Evolutionary conservation across 129 eudicot genomes (phyloP), one percentile per base, ranked within the genome.

Genomic region (Smallanthus sonchifolius): DNA sequence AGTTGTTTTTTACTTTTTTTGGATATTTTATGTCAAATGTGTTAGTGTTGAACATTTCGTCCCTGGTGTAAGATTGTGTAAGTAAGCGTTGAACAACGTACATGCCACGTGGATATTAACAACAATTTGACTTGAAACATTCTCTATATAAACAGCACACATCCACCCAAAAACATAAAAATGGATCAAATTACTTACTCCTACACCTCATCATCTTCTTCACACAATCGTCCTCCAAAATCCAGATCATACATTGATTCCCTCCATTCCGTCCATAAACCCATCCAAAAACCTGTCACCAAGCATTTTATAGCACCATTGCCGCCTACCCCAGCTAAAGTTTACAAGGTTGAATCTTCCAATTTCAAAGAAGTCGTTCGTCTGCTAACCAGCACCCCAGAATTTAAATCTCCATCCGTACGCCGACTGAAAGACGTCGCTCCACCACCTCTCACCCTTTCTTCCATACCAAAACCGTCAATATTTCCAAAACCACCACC

Each of bases 281-380:
- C 74, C 34, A 71, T 62, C 49, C 76, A 66, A 16, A 85, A 83
- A 67, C 81, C 79, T 6, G 3, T 47, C 51, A 73, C 45, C 62
- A 90, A 90, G 72, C 82, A 83, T 10, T 91, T 84, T 11, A 90
- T 90, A 3, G 92, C 96, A 4, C 96, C 96, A 2, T 60, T 87
- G 13, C 88, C 91, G 0, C 89, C 89, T 32, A 83, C 84, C 7
- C 96, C 83, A 4, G 87, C 96, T 0, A 87, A 75, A 67, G 74
- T 92, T 20, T 92, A 92, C 86, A 86, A 84, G 6, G 90, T 92
- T 17, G 83, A 89, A 7, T 65, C 91, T 0, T 65, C 47, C 2
- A 64, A 92, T 15, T 92, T 92, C 86, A 86, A 80, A 65, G 78
- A 85, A 43, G 90, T 81, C 2, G 97, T 92, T 67, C 97, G 87